Percentiles rank a stretch among this genome's conserved stretches.
phyloP scores from a whole-genome alignment of 2,329 filamentous ascomycete genomes.

The Phialocephala subalpina region DNA sequence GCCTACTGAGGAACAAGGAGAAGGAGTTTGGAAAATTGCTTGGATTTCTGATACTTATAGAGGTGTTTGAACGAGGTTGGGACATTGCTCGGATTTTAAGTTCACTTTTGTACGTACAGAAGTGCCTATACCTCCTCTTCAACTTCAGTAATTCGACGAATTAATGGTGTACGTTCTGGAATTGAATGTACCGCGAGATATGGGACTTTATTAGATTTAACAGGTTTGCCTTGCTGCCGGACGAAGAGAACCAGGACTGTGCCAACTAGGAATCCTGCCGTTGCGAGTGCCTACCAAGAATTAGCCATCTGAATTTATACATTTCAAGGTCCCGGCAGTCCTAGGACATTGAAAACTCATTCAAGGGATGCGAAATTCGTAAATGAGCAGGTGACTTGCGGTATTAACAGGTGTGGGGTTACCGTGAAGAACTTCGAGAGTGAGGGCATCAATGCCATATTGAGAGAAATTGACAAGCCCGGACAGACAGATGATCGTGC shows the following conservation, averaged over 20 bases:
- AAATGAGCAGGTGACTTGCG: background rate
- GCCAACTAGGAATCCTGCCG: conserved; percentile 16
- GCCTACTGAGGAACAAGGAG: no score
- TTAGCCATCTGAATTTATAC: no score
- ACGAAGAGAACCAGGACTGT: conserved; percentile 17
- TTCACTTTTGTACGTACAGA: no score
- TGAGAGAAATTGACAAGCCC: conserved; percentile 23
- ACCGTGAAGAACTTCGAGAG: conserved; percentile 18
- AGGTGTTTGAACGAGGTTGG: no score
- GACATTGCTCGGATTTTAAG: no score
- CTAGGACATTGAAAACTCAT: no score
- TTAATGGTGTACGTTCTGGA: conserved; percentile 20
- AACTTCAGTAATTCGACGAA: conserved; percentile 1
- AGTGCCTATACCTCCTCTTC: background rate
- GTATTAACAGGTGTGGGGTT: conserved; percentile 23
- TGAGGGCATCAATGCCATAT: conserved; percentile 21
- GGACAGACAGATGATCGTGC: conserved; percentile 21
- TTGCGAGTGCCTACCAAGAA: conserved; percentile 1
- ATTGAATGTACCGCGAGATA: conserved; percentile 2
- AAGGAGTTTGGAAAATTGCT: background rate
- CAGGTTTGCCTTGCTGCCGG: conserved; percentile 9
- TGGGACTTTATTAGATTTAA: background rate
- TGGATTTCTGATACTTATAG: background rate
- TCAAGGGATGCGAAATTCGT: no score
- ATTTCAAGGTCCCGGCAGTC: no score